Evolutionary conservation across 2,329 filamentous ascomycete species (phyloP), one percentile per base, ranked within the genome.

Genomic region (Aspergillus aculeatus): DNA sequence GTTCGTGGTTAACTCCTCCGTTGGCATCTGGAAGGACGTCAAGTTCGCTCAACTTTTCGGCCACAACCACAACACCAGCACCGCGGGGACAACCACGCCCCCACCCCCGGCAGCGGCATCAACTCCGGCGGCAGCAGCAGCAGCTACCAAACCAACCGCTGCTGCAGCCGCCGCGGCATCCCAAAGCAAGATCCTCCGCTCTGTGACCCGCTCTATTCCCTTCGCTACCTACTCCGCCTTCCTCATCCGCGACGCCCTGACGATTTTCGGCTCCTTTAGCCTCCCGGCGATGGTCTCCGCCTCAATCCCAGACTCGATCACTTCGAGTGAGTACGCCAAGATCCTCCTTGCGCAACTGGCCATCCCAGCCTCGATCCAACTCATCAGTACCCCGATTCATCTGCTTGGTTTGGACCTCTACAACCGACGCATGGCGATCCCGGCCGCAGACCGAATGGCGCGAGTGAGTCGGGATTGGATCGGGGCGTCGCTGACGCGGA

Each of bases 341-440:
- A 65, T 63, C 0, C 53, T 72, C 1, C 62, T 73, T 11, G 66
- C 91, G 11, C 92, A 96, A 76, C 92, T 96, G 69, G 74, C 86
- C 0, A 90, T 90, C 0, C 92, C 92, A 0, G 91, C 91, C 3
- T 81, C 85, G 16, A 84, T 93, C 7, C 92, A 96, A 77, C 66
- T 96, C 19, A 65, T 92, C 31, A 90, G 87, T 56, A 96, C 92
- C 5, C 92, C 92, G 2, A 74, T 96, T 67, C 92, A 96, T 76
- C 77, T 96, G 54, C 82, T 94, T 16, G 92, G 92, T 0, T 73
- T 96, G 65, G 92, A 96, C 75, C 69, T 96, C 57, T 96, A 96
- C 73, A 96, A 96, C 72, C 80, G 91, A 12, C 80, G 74, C 14
- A 70, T 68, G 16, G 69, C 62, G 7, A 75, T 77, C 61, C 74